Evolutionary conservation across 2,329 filamentous ascomycete species (phyloP).

Genomic region (Moelleriella libera): DNA sequence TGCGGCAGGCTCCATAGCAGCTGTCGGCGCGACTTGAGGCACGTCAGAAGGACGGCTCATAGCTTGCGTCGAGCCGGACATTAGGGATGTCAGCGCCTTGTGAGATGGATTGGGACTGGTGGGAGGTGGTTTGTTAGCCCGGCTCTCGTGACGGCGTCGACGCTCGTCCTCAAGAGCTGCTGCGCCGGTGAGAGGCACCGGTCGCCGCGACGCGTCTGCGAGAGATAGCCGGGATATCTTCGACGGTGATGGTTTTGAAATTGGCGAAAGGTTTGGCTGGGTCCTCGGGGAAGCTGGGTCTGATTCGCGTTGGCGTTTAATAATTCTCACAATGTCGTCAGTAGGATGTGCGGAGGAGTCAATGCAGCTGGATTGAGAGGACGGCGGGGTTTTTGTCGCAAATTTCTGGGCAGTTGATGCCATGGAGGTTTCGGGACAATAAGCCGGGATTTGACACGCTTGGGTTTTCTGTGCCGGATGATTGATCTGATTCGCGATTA

Average conservation of each 20-base stretch:
- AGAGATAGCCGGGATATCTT: conserved; percentile 38
- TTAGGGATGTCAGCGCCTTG: conserved; percentile 35
- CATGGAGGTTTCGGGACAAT: conserved; percentile 21
- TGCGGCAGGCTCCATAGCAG: conserved; percentile 25
- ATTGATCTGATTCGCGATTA: conserved; percentile 4
- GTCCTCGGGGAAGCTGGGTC: conserved; percentile 26
- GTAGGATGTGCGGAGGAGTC: conserved; percentile 21
- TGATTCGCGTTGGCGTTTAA: conserved; percentile 32
- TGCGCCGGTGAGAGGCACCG: conserved; percentile 35
- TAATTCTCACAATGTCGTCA: conserved; percentile 24
- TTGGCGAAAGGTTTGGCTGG: conserved; percentile 13
- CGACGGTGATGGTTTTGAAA: conserved; percentile 32
- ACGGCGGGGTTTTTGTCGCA: conserved; percentile 34
- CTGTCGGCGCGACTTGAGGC: conserved; percentile 27
- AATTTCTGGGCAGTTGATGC: conserved; percentile 38
- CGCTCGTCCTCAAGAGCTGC: conserved; percentile 40
- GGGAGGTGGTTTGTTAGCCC: conserved; percentile 22
- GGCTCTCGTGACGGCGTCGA: conserved; percentile 25
- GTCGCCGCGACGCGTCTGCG: conserved; percentile 25
- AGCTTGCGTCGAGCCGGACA: conserved; percentile 35
- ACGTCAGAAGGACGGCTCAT: conserved; percentile 44
- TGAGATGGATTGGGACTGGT: conserved; percentile 41
- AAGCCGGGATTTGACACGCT: conserved; percentile 3
- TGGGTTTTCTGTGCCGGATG: neutral
- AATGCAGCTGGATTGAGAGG: conserved; percentile 18